A percentile compares a stretch with the other conserved stretches of the same genome.
Evolutionary conservation across 108 stramenopile species (phyloP).

Genomic region (Skeletonema potamos): DNA sequence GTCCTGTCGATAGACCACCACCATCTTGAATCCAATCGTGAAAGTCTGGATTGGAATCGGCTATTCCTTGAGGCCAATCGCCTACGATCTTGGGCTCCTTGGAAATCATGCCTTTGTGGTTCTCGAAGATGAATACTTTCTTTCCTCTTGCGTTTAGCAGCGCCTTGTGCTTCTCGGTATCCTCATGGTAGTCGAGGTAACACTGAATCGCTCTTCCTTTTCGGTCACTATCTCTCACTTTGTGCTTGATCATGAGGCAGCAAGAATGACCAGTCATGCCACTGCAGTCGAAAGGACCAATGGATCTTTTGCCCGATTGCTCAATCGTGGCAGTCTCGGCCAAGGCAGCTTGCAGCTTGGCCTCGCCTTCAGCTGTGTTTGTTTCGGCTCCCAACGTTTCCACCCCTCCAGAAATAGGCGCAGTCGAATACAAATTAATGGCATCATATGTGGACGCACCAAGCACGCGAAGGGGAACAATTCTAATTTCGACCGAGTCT

Average conservation of each 20-base stretch:
- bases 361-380: not conserved
- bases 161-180: not conserved
- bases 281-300: constrained; percentile 9
- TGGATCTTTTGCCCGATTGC: not conserved
- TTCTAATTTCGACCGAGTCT: not conserved
- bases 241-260: constrained; percentile 18
- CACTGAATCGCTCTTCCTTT: constrained; percentile 11
- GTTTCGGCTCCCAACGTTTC: not conserved
- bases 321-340: not conserved
- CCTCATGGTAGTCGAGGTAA: not conserved
- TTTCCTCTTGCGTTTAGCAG: not conserved
- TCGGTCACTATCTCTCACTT: constrained; percentile 2
- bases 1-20: not conserved
- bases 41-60: not conserved
- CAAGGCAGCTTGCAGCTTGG: not conserved
- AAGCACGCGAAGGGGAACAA: not conserved
- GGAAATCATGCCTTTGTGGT: not conserved
- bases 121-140: not conserved
- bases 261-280: constrained; percentile 13
- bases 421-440: not conserved
- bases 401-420: not conserved
- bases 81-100: not conserved
- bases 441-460: not conserved
- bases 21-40: not conserved
- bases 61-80: not conserved